Evolutionary conservation across 495 filamentous ascomycete species (phyloP).

Genomic region (Daldinia concentrica): DNA sequence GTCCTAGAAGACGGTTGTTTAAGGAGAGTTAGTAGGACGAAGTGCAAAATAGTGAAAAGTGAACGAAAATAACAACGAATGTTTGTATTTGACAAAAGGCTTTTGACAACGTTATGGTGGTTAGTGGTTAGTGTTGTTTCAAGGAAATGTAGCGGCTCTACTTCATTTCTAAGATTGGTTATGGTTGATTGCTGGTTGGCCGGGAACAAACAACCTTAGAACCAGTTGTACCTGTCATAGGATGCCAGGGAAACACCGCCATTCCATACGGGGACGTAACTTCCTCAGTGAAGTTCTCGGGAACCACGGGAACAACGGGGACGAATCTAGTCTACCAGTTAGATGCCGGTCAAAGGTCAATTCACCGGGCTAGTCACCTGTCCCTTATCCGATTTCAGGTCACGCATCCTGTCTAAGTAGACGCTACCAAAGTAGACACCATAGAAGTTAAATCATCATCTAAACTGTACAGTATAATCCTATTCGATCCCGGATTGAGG

Average conservation of each 20-base stretch:
- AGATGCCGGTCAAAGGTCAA: neutral
- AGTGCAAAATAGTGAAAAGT: neutral
- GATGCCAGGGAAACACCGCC: constrained; percentile 12
- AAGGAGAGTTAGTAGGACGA: neutral
- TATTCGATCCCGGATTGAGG: constrained; percentile 11
- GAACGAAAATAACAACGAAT: neutral
- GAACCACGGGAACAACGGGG: neutral
- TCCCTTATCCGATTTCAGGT: constrained; percentile 2
- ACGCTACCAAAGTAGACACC: neutral
- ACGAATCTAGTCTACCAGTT: neutral
- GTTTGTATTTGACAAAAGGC: neutral
- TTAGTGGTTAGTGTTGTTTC: constrained; percentile 32
- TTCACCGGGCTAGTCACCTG: neutral
- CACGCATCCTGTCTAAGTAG: neutral
- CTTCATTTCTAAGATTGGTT: constrained; percentile 19
- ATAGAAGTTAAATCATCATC: neutral
- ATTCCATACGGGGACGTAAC: constrained; percentile 19
- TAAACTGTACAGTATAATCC: neutral
- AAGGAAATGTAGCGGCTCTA: constrained; percentile 7
- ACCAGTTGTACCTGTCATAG: neutral
- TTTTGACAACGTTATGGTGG: neutral
- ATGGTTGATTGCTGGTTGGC: constrained; percentile 25
- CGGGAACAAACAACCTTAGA: constrained; percentile 19
- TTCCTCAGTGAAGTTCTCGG: constrained; percentile 13
- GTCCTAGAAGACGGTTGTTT: constrained; percentile 1